Evolutionary conservation across 352 stramenopile genomes (phyloP).

Genomic region (Pythium guiyangense): DNA sequence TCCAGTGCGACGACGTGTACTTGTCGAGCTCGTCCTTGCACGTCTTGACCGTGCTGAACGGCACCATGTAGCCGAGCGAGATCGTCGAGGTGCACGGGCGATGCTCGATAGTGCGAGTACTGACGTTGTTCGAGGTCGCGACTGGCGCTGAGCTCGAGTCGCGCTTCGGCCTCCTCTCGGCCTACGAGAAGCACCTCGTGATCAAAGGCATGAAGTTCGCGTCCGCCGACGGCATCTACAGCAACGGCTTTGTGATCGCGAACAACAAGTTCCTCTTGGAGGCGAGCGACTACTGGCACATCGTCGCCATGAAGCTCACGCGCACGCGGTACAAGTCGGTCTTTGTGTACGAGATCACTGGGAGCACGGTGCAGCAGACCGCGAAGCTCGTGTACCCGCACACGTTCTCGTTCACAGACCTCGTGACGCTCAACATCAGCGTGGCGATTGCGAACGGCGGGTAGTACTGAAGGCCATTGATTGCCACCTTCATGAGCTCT

Average conservation of each 20-base stretch:
- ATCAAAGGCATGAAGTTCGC: conserved; percentile 32
- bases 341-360: conserved; percentile 13
- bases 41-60: conserved; percentile 54
- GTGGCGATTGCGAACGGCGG: too few species aligned
- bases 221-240: conserved; percentile 28
- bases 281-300: conserved; percentile 18
- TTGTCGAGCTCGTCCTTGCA: conserved; percentile 13
- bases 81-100: conserved; percentile 85
- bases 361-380: conserved; percentile 26
- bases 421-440: too few species aligned
- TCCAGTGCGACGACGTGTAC: conserved; percentile 38
- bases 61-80: conserved; percentile 60
- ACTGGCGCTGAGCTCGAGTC: too few species aligned
- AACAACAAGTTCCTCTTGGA: conserved; percentile 27
- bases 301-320: conserved; percentile 23
- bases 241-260: conserved; percentile 31
- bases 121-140: too few species aligned
- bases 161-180: too few species aligned
- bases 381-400: conserved; percentile 16
- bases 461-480: too few species aligned
- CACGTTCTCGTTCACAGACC: too few species aligned
- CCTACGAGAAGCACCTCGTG: conserved; percentile 9
- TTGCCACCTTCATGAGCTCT: too few species aligned
- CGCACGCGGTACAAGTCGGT: conserved; percentile 15
- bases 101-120: too few species aligned